Evolutionary conservation across 208 protist genomes (phyloP).

Genomic region (Leishmania mexicana): DNA sequence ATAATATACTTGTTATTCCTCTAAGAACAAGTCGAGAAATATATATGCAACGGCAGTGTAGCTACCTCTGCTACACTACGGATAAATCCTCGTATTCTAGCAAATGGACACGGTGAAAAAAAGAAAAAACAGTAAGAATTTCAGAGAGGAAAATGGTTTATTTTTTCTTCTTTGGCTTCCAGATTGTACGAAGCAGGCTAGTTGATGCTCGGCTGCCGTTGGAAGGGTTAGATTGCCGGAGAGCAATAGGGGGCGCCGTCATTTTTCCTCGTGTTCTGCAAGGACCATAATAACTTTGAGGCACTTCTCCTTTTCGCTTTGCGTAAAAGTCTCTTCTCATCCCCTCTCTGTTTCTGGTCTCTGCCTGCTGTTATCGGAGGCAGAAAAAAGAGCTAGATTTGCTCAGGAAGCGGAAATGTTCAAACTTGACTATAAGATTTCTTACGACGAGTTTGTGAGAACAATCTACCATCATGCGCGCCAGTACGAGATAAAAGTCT

Average conservation of each 20-base stretch:
- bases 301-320: too few relatives aligned
- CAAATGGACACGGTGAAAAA: not conserved
- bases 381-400: not conserved
- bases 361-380: not conserved
- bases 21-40: not conserved
- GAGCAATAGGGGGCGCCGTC: too few relatives aligned
- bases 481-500: constrained; percentile 26
- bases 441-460: constrained; percentile 51
- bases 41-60: not conserved
- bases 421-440: constrained; percentile 51
- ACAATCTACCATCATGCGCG: constrained; percentile 64
- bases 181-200: too few relatives aligned
- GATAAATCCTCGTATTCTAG: not conserved
- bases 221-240: too few relatives aligned
- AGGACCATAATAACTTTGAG: too few relatives aligned
- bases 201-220: too few relatives aligned
- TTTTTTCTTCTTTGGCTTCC: not conserved
- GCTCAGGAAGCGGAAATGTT: constrained; percentile 31
- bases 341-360: not conserved
- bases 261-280: too few relatives aligned
- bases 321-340: not conserved
- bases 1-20: not conserved
- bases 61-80: not conserved
- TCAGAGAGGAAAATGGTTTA: not conserved
- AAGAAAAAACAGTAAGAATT: not conserved